Conservation (phyloP, 2,329 filamentous ascomycete species). For the Colletotrichum caudatum region DNA sequence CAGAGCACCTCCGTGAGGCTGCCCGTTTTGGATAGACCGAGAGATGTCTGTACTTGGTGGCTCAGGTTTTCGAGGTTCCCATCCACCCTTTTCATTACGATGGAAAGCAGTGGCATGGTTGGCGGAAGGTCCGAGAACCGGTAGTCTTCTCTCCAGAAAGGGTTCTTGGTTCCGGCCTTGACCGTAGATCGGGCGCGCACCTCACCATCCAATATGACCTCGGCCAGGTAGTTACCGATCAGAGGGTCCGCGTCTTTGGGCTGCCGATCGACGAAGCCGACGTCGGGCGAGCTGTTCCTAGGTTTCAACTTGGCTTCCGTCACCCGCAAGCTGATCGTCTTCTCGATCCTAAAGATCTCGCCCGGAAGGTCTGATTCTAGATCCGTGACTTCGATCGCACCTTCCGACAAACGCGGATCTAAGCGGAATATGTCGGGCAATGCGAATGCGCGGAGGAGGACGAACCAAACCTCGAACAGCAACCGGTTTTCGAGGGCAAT, state of each 20-base stretch:
- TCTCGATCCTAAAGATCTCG: slow-evolving; percentile 72
- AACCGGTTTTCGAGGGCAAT: slow-evolving; percentile 87
- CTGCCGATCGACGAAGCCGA: slow-evolving; percentile 47
- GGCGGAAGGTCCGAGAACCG: slow-evolving; percentile 81
- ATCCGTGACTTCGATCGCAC: slow-evolving; percentile 54
- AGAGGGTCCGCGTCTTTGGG: slow-evolving; percentile 59
- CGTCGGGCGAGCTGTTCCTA: slow-evolving; percentile 44
- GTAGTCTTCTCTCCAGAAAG: slow-evolving; percentile 86
- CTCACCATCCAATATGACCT: slow-evolving; percentile 84
- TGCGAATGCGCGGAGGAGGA: slow-evolving; percentile 89
- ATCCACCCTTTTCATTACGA: slow-evolving; percentile 77
- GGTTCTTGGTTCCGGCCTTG: slow-evolving; percentile 77
- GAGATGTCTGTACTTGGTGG: slow-evolving; percentile 57
- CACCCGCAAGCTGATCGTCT: slow-evolving; percentile 68
- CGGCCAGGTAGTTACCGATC: slow-evolving; percentile 79
- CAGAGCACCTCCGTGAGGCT: slow-evolving; percentile 65
- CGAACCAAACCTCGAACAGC: slow-evolving; percentile 98
- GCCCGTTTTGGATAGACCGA: slow-evolving; percentile 57
- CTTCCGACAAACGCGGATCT: slow-evolving; percentile 58
- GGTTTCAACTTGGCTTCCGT: slow-evolving; percentile 72
- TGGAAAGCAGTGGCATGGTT: slow-evolving; percentile 74
- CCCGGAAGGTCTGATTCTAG: slow-evolving; percentile 55
- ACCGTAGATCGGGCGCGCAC: slow-evolving; percentile 80
- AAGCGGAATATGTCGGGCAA: slow-evolving; percentile 89
- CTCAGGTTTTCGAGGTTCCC: slow-evolving; percentile 60